Percentiles rank a stretch among this genome's conserved stretches.
Conservation (phyloP, 306 rosid species). For the Datisca glomerata region DNA sequence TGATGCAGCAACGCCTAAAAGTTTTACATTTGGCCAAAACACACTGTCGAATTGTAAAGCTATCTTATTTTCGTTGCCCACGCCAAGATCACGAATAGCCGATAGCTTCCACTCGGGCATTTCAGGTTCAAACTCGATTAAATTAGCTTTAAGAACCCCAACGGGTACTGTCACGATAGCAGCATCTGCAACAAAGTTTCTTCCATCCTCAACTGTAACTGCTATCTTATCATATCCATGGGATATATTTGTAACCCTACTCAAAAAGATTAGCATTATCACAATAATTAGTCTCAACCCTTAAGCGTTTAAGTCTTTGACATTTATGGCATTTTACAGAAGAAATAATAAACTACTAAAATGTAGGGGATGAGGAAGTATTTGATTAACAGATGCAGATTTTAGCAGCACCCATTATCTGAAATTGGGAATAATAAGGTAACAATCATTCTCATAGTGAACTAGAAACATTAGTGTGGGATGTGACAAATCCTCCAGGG, state of each 20-base stretch:
- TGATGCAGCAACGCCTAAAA: constrained; percentile 55
- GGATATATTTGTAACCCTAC: constrained; percentile 22
- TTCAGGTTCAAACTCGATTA: constrained; percentile 53
- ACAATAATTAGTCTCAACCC: no score
- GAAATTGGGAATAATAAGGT: no score
- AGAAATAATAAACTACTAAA: no score
- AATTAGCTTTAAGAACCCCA: constrained; percentile 58
- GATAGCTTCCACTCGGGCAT: constrained; percentile 61
- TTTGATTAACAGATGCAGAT: no score
- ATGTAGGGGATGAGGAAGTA: no score
- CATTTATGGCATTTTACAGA: no score
- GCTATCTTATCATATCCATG: constrained; percentile 29
- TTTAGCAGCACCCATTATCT: no score
- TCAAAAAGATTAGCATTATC: no score
- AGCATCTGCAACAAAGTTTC: constrained; percentile 33
- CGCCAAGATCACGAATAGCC: constrained; percentile 67
- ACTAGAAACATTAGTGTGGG: neutral
- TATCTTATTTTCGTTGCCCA: constrained; percentile 70
- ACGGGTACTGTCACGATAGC: constrained; percentile 44
- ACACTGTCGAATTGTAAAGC: constrained; percentile 45
- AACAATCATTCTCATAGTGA: neutral
- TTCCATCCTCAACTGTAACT: constrained; percentile 50
- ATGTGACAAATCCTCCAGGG: neutral
- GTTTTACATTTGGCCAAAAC: constrained; percentile 73
- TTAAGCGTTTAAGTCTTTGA: no score